Conservation (phyloP, 768 basidiomycete species). For the Amanita subjunquillea region DNA sequence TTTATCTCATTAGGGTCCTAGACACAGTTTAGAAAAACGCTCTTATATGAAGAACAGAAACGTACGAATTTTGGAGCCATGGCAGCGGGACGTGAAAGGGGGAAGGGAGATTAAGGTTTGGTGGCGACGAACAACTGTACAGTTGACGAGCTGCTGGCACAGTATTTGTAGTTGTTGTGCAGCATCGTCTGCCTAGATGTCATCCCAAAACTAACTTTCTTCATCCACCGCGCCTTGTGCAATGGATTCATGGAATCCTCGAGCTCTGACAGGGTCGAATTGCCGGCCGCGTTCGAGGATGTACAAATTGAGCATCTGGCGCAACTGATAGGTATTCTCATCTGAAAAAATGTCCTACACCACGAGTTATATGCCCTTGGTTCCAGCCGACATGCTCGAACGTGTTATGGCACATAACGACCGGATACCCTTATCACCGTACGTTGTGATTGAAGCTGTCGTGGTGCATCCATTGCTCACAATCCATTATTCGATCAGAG, state of each 20-base stretch:
- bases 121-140: constrained; percentile 46
- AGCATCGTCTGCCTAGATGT: constrained; percentile 9
- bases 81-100: constrained; percentile 5
- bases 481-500: constrained; percentile 33
- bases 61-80: constrained; percentile 40
- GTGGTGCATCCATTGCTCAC: constrained; percentile 3
- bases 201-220: neutral
- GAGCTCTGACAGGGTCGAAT: constrained; percentile 55
- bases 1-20: constrained; percentile 97
- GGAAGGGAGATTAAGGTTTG: constrained; percentile 37
- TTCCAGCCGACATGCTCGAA: constrained; percentile 88
- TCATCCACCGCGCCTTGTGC: constrained; percentile 29
- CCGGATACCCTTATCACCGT: constrained; percentile 84
- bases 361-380: constrained; percentile 9
- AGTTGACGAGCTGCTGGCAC: constrained; percentile 19
- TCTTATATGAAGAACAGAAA: constrained; percentile 1
- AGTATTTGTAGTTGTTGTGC: constrained; percentile 28
- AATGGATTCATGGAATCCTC: constrained; percentile 80
- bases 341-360: constrained; percentile 3
- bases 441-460: constrained; percentile 19
- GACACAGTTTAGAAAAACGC: constrained; percentile 3
- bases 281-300: constrained; percentile 80
- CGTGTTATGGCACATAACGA: constrained; percentile 95
- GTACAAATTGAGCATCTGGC: constrained; percentile 77
- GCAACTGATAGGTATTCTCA: constrained; percentile 68